Conservation (phyloP, 257 asterid genomes). For the Nicotiana otophora region DNA sequence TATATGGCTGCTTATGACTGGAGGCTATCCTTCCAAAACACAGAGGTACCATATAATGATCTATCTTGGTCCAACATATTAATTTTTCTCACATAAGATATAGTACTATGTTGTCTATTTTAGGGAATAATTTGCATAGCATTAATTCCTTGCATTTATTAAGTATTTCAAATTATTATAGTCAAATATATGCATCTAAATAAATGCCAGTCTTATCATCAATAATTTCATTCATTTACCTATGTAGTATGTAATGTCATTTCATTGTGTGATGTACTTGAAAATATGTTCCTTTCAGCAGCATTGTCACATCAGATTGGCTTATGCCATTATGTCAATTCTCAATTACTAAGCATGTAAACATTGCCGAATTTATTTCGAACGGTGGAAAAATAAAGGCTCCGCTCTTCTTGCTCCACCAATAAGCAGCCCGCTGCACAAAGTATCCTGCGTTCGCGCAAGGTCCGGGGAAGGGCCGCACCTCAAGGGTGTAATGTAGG, state of each 20-base stretch:
- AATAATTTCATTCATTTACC: background rate
- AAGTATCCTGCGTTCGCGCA: no score
- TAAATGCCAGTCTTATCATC: background rate
- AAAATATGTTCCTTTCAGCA: background rate
- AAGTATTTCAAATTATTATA: background rate
- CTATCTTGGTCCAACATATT: background rate
- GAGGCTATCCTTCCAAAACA: constrained; percentile 18
- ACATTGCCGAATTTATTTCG: no score
- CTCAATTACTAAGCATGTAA: background rate
- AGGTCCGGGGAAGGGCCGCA: no score
- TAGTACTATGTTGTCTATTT: background rate
- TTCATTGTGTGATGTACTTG: background rate
- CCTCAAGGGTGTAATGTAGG: no score
- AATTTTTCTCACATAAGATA: background rate
- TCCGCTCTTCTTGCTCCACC: no score
- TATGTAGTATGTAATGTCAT: background rate
- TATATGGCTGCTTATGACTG: constrained; percentile 25
- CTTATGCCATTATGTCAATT: background rate
- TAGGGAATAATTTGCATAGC: background rate
- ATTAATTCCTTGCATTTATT: background rate
- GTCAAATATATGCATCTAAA: background rate
- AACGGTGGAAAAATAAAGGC: background rate
- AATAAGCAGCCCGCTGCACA: no score
- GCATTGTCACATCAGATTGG: background rate
- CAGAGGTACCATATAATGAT: background rate